A percentile compares a stretch with the other conserved stretches of the same genome.
phyloP scores from a whole-genome alignment of 164 flowering plant species.

The Annona cherimola region DNA sequence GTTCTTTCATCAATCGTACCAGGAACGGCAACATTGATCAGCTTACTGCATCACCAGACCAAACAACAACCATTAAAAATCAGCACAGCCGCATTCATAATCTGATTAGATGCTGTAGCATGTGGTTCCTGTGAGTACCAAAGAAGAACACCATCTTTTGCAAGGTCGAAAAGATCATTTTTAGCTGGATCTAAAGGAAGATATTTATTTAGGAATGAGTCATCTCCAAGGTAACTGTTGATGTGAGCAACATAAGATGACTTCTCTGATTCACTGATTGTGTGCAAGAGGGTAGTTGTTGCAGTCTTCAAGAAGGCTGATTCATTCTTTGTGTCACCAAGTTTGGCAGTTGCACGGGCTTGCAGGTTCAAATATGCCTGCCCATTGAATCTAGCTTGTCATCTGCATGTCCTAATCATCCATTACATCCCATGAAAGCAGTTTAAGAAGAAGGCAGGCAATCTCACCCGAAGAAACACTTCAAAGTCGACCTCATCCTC shows the following conservation, averaged over 20 bases:
- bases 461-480: slow-evolving; percentile 64
- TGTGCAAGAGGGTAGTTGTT: slow-evolving; percentile 73
- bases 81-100: not conserved
- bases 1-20: slow-evolving; percentile 94
- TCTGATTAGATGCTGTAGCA: slow-evolving; percentile 2
- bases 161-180: slow-evolving; percentile 68
- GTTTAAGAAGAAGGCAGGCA: not conserved
- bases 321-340: slow-evolving; percentile 46
- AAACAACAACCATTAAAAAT: slow-evolving; percentile 1
- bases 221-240: slow-evolving; percentile 80
- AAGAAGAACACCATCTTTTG: slow-evolving; percentile 85
- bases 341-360: slow-evolving; percentile 46
- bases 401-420: not conserved
- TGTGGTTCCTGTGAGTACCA: slow-evolving; percentile 40
- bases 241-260: slow-evolving; percentile 78
- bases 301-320: slow-evolving; percentile 77
- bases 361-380: slow-evolving; percentile 68
- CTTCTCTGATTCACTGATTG: slow-evolving; percentile 77
- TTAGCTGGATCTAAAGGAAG: slow-evolving; percentile 72
- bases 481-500: slow-evolving; percentile 68
- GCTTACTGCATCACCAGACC: slow-evolving; percentile 50
- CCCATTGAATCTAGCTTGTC: slow-evolving; percentile 5
- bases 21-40: slow-evolving; percentile 94
- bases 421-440: slow-evolving; percentile 6
- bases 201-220: slow-evolving; percentile 66